These are phyloP conservation scores for Cladophialophora immunda DNA, from an alignment of 2,329 filamentous ascomycete species.

Conservation along the genomic window DNA sequence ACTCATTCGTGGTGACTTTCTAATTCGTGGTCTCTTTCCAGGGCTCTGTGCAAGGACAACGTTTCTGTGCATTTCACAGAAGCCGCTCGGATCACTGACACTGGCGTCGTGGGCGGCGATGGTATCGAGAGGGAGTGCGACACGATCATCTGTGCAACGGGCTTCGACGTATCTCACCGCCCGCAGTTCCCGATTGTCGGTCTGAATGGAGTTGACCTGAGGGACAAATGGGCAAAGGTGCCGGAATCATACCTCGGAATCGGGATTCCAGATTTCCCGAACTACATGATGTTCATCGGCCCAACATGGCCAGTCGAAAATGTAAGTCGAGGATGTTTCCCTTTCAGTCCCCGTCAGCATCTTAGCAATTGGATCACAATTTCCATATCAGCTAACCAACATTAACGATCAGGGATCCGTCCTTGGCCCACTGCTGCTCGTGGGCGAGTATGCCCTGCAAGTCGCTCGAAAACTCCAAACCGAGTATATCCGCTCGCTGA, in stretches of 20 bases:
- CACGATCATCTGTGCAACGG: conserved; percentile 47
- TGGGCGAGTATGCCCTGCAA: conserved; percentile 50
- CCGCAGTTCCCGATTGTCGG: conserved; percentile 54
- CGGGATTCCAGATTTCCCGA: conserved; percentile 38
- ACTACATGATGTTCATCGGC: conserved; percentile 39
- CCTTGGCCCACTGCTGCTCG: conserved; percentile 51
- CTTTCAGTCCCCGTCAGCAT: no score
- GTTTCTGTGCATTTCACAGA: conserved; percentile 60
- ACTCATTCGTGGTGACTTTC: conserved; percentile 60
- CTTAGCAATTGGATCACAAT: no score
- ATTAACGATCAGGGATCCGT: conserved; percentile 45
- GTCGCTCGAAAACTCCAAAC: conserved; percentile 50
- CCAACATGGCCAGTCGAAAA: conserved; percentile 54
- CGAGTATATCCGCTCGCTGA: conserved; percentile 53
- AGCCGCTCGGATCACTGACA: conserved; percentile 49
- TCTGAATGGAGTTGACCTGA: conserved; percentile 48
- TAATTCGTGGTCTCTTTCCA: conserved; percentile 41
- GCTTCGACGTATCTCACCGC: conserved; percentile 49
- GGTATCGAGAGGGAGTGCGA: conserved; percentile 44
- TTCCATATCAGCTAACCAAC: no score
- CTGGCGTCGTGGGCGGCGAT: conserved; percentile 49
- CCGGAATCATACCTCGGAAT: conserved; percentile 38
- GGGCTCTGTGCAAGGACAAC: conserved; percentile 47
- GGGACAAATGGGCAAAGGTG: conserved; percentile 52
- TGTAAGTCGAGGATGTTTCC: not conserved